A percentile compares a stretch with the other conserved stretches of the same genome.
These are phyloP conservation scores for Tilletia walkeri DNA, from an alignment of 1,284 basidiomycete genomes.

Conservation along the genomic window DNA sequence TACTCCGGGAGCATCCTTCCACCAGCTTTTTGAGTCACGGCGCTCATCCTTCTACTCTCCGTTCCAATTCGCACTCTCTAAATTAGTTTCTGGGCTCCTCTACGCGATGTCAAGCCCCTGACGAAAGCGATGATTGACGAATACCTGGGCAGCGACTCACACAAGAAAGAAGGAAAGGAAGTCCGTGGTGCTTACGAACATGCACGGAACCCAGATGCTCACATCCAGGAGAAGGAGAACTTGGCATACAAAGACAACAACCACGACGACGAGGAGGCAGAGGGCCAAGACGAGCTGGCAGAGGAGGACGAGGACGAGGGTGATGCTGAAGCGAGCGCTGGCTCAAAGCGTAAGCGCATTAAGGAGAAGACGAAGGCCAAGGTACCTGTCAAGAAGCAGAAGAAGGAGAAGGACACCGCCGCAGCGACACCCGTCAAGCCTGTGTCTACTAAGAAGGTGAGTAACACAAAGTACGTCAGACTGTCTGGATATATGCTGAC, in stretches of 20 bases:
- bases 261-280: background rate
- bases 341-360: constrained; percentile 17
- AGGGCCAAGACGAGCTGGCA: background rate
- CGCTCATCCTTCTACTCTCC: constrained; percentile 2
- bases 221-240: constrained; percentile 11
- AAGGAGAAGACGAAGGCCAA: constrained; percentile 20
- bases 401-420: background rate
- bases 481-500: no score
- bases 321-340: constrained; percentile 15
- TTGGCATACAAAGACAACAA: constrained; percentile 5
- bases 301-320: constrained; percentile 18
- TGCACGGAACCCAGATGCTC: constrained; percentile 71
- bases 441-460: constrained; percentile 9
- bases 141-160: constrained; percentile 70
- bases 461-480: background rate
- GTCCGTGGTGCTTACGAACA: constrained; percentile 77
- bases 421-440: background rate
- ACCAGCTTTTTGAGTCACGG: constrained; percentile 19
- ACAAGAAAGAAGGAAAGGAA: constrained; percentile 69
- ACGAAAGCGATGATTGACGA: constrained; percentile 77
- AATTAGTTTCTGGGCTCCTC: constrained; percentile 75
- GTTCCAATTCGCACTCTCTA: constrained; percentile 14
- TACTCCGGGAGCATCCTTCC: no score
- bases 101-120: constrained; percentile 78
- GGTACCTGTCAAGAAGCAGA: constrained; percentile 21